Conservation (phyloP, 2,329 filamentous ascomycete genomes). For the Ustilaginoidea virens region DNA sequence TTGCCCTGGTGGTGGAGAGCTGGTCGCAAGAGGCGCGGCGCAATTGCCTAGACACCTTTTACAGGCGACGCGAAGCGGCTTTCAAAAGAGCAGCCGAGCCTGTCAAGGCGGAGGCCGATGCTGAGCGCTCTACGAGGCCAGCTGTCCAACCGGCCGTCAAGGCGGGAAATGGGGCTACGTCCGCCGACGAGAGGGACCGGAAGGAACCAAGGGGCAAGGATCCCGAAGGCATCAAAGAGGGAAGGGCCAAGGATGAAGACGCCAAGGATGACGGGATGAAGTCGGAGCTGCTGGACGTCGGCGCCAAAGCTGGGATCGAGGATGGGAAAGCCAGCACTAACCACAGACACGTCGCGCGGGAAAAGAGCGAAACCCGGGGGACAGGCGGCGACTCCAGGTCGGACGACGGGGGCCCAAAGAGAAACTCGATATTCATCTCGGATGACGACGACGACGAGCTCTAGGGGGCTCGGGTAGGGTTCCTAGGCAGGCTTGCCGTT, state of each 20-base stretch:
- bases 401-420: constrained; percentile 10
- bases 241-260: constrained; percentile 5
- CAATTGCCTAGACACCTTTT: constrained; percentile 68
- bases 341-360: constrained; percentile 3
- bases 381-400: constrained; percentile 5
- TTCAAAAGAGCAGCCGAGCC: constrained; percentile 3
- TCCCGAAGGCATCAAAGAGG: constrained; percentile 5
- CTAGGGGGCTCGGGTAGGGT: not conserved
- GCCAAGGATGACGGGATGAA: constrained; percentile 6
- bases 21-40: constrained; percentile 77
- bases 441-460: constrained; percentile 21
- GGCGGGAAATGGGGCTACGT: too few relatives aligned
- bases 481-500: too few relatives aligned
- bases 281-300: constrained; percentile 1
- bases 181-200: constrained; percentile 1
- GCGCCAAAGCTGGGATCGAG: too few relatives aligned
- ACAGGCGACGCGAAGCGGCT: constrained; percentile 46
- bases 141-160: too few relatives aligned
- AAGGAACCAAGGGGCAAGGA: constrained; percentile 2
- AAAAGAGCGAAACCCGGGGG: not conserved
- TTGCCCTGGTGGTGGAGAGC: constrained; percentile 77
- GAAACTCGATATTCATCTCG: constrained; percentile 20
- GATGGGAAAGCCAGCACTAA: too few relatives aligned
- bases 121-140: too few relatives aligned
- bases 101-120: not conserved